These are phyloP conservation scores for Phytophthora pisi DNA, from an alignment of 352 stramenopile genomes.

Conservation along the genomic window DNA sequence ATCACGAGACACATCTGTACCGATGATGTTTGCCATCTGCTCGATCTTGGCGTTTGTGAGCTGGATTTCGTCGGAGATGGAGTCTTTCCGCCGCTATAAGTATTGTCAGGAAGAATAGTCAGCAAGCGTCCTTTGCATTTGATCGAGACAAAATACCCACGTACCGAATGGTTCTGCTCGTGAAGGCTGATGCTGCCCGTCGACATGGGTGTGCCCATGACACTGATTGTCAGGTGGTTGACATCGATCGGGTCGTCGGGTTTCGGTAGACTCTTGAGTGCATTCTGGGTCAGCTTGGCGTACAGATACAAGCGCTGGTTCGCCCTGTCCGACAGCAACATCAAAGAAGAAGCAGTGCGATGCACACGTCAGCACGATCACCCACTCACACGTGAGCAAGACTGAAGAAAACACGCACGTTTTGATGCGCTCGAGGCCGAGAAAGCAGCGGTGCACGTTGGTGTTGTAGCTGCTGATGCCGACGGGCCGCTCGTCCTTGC, in stretches of 20 bases:
- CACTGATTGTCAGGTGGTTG: slow-evolving; percentile 68
- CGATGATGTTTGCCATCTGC: slow-evolving; percentile 87
- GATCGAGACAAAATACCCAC: neutral
- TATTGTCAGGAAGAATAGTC: slow-evolving; percentile 1
- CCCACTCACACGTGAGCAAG: neutral
- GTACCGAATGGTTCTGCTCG: slow-evolving; percentile 39
- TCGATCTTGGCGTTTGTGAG: slow-evolving; percentile 79
- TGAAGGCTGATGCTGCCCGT: slow-evolving; percentile 22
- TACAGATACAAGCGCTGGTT: slow-evolving; percentile 82
- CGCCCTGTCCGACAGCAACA: slow-evolving; percentile 33
- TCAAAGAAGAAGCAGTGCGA: neutral
- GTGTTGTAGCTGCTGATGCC: slow-evolving; percentile 87
- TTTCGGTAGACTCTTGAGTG: slow-evolving; percentile 65
- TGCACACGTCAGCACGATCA: slow-evolving; percentile 7
- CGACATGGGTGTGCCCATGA: slow-evolving; percentile 55
- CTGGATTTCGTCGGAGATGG: slow-evolving; percentile 73
- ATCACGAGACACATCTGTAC: slow-evolving; percentile 72
- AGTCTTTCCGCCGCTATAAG: slow-evolving; percentile 47
- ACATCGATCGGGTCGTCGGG: slow-evolving; percentile 63
- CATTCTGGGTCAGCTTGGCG: slow-evolving; percentile 80
- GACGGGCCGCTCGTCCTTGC: slow-evolving; percentile 77
- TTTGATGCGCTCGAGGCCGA: slow-evolving; percentile 85
- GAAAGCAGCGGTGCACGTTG: slow-evolving; percentile 80
- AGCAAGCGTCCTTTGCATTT: neutral
- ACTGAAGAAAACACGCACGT: slow-evolving; percentile 34